Percentiles rank a stretch among this genome's conserved stretches.
These are phyloP conservation scores for Beta macrorhiza DNA, from an alignment of 179 eudicot genomes.

Conservation along the genomic window DNA sequence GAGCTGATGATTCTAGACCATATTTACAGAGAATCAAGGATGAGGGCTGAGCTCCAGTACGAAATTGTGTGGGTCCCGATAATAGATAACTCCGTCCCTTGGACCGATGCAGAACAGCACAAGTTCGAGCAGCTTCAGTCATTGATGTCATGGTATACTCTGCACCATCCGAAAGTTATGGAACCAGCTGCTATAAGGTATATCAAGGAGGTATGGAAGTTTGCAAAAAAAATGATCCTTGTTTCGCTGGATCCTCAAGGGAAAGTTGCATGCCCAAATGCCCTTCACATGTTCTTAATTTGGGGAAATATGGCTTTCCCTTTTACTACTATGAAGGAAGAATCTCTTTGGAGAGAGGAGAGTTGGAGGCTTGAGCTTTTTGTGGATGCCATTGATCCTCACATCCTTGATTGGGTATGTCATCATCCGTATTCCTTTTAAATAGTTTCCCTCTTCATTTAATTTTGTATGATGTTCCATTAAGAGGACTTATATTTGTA, in stretches of 20 bases:
- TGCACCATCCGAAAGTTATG: slow-evolving; percentile 59
- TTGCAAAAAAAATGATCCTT: slow-evolving; percentile 55
- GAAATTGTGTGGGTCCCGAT: slow-evolving; percentile 85
- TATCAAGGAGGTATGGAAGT: slow-evolving; percentile 78
- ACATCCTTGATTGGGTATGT: slow-evolving; percentile 54
- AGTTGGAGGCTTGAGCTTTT: slow-evolving; percentile 73
- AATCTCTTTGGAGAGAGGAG: slow-evolving; percentile 63
- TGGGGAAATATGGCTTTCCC: slow-evolving; percentile 82
- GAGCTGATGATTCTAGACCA: slow-evolving; percentile 52
- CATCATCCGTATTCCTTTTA: not conserved
- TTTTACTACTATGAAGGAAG: slow-evolving; percentile 57
- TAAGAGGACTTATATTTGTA: not conserved
- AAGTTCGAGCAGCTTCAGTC: slow-evolving; percentile 51
- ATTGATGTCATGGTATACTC: slow-evolving; percentile 71
- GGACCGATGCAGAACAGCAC: slow-evolving; percentile 43
- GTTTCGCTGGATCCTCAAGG: slow-evolving; percentile 84
- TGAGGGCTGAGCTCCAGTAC: slow-evolving; percentile 46
- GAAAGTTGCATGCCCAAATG: slow-evolving; percentile 60
- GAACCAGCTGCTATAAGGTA: slow-evolving; percentile 63
- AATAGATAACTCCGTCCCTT: slow-evolving; percentile 37
- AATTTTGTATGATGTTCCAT: not conserved
- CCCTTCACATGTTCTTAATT: slow-evolving; percentile 73
- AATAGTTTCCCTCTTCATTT: not conserved
- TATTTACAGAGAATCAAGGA: slow-evolving; percentile 48
- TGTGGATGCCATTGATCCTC: slow-evolving; percentile 54